Percentiles rank a stretch among this genome's conserved stretches.
These are phyloP conservation scores for Claviceps arundinis DNA, from an alignment of 2,329 filamentous ascomycete species.

Conservation along the genomic window DNA sequence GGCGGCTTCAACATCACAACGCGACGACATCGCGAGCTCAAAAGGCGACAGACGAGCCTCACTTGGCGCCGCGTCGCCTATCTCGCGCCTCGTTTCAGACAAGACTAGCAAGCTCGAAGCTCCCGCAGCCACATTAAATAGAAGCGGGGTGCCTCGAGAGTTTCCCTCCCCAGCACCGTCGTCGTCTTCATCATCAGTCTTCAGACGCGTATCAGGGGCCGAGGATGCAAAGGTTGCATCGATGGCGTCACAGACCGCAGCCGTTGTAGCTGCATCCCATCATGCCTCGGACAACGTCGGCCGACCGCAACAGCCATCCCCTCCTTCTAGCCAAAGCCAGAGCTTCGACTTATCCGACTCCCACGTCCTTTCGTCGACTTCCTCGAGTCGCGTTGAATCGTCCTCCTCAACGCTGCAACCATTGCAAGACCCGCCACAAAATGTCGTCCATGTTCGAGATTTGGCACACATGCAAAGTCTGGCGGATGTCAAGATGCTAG, in stretches of 20 bases:
- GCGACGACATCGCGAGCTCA: conserved; percentile 7
- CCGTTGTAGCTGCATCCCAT: conserved; percentile 13
- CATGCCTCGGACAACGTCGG: conserved; percentile 8
- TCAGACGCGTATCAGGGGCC: conserved; percentile 21
- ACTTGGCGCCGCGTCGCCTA: not conserved
- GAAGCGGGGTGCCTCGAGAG: conserved; percentile 30
- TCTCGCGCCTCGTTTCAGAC: not conserved
- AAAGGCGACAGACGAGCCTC: not conserved
- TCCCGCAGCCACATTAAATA: conserved; percentile 13
- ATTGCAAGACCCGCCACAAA: conserved; percentile 23
- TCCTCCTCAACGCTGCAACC: conserved; percentile 1
- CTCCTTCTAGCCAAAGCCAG: conserved; percentile 21
- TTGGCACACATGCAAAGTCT: conserved; percentile 85
- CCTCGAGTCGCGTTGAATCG: not conserved
- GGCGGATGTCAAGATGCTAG: conserved; percentile 62
- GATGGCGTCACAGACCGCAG: conserved; percentile 32
- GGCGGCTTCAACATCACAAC: conserved; percentile 10
- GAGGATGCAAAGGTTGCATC: conserved; percentile 30
- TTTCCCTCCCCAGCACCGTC: conserved; percentile 42
- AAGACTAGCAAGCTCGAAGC: conserved; percentile 1
- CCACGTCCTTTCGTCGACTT: conserved; percentile 1
- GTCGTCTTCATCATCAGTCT: conserved; percentile 26
- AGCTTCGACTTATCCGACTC: conserved; percentile 17
- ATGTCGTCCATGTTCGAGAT: conserved; percentile 68
- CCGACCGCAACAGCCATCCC: conserved; percentile 21